Evolutionary conservation across 805 yeast species (phyloP).

Genomic region (Wickerhamomyces ciferrii): DNA sequence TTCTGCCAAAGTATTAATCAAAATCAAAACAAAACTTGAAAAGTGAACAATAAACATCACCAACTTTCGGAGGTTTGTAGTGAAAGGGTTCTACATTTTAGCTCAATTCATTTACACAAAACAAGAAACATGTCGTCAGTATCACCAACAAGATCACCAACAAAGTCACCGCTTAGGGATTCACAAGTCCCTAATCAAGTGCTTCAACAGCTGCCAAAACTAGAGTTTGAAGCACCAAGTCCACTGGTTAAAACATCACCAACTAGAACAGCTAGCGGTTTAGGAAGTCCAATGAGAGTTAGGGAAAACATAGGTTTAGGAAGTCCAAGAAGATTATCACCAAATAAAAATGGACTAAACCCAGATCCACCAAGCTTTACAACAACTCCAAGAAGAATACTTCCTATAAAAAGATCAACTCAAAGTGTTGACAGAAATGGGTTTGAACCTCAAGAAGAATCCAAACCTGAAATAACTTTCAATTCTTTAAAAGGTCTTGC

Average conservation of each 20-base stretch:
- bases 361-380: conserved; percentile 12
- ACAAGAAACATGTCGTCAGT: too few relatives aligned
- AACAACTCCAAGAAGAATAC: conserved; percentile 25
- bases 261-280: neutral
- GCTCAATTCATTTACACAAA: too few relatives aligned
- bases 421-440: conserved; percentile 25
- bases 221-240: conserved; percentile 10
- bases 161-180: conserved; percentile 2
- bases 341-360: conserved; percentile 14
- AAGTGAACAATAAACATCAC: neutral
- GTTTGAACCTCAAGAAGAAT: neutral
- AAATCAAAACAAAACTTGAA: neutral
- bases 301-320: conserved; percentile 6
- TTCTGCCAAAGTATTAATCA: neutral
- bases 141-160: neutral
- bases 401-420: conserved; percentile 7
- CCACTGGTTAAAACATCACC: conserved; percentile 7
- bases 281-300: neutral
- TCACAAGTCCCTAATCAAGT: neutral
- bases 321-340: conserved; percentile 18
- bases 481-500: conserved; percentile 22
- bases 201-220: conserved; percentile 4
- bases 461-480: conserved; percentile 17
- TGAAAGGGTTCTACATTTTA: neutral
- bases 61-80: neutral